A percentile compares a stretch with the other conserved stretches of the same genome.
phyloP scores from a whole-genome alignment of 75 land plant species.

The Sequoia sempervirens region DNA sequence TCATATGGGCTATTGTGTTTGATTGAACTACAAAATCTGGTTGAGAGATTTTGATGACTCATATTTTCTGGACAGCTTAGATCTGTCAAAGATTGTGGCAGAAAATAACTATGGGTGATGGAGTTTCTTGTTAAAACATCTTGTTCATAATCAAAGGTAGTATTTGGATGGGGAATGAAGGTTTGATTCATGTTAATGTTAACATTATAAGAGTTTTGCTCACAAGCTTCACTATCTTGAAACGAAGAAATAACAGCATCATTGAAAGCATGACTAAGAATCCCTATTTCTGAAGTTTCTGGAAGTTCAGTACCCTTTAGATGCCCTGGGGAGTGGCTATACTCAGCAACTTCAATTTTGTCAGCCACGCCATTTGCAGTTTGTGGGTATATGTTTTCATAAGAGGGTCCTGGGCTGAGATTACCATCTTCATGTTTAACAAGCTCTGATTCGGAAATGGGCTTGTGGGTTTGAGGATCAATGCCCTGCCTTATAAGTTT shows the following conservation, averaged over 20 bases:
- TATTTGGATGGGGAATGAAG: neutral
- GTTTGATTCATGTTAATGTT: neutral
- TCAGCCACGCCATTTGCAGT: neutral
- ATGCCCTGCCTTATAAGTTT: neutral
- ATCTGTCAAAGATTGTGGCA: neutral
- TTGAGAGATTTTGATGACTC: no score
- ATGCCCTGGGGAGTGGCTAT: neutral
- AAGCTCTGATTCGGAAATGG: conserved; percentile 5
- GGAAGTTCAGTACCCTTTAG: neutral
- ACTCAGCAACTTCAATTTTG: neutral
- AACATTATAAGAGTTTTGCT: neutral
- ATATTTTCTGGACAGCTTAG: neutral
- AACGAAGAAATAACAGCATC: neutral
- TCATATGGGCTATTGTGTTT: neutral
- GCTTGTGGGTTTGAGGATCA: conserved; percentile 1
- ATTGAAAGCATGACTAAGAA: neutral
- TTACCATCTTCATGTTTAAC: neutral
- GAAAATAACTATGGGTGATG: neutral
- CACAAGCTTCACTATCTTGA: neutral
- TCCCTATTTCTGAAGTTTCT: neutral
- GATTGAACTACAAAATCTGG: neutral
- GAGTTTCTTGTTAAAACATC: neutral
- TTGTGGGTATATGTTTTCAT: neutral
- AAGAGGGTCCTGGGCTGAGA: neutral
- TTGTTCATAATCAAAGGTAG: neutral